Evolutionary conservation across 2,329 filamentous ascomycete genomes (phyloP), one percentile per base, ranked within the genome.

Genomic region (Nemania sp.): DNA sequence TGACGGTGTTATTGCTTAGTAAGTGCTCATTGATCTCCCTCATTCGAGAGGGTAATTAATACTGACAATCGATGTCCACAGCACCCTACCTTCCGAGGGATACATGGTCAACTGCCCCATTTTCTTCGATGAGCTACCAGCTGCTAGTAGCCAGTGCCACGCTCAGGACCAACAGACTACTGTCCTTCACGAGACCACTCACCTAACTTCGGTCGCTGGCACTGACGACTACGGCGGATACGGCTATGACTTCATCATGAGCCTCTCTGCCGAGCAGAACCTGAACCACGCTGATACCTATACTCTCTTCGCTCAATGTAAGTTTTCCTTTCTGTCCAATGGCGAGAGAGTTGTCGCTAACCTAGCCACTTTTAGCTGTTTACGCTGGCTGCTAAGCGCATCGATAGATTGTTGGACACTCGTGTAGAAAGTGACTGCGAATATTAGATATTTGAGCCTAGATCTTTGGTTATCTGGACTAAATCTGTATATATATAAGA

Each of bases 101-200:
- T 80, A 85, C 75, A 86, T 91, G 78, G 87, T 86, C 61, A 90
- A 90, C 80, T 92, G 89, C 79, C 81, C 83, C 11, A 77, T 87
- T 22, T 89, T 85, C 79, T 92, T 89, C 81, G 84, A 75, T 47
- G 79, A 77, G 15, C 81, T 92, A 5, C 81, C 86, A 0, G 81
- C 82, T 1, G 67, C 87, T 22, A 80, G 84, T 7, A 73, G 73
- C 6, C 77, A 76, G 0, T 92, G 90, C 80, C 88, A 91, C 75
- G 84, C 74, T 2, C 89, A 91, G 79, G 89, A 91, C 74, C 87
- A 90, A 79, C 87, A 86, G 2, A 89, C 85, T 11, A 91, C 89
- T 13, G 84, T 84, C 26, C 77, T 92, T 10, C 90, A 92, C 74
- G 90, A 92, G 82, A 82, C 85, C 70, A 90, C 89, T 5, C 90